Percentiles rank a stretch among this genome's conserved stretches.
phyloP scores from a whole-genome alignment of 176 grass and related monocot genomes.

The Hordeum marinum region DNA sequence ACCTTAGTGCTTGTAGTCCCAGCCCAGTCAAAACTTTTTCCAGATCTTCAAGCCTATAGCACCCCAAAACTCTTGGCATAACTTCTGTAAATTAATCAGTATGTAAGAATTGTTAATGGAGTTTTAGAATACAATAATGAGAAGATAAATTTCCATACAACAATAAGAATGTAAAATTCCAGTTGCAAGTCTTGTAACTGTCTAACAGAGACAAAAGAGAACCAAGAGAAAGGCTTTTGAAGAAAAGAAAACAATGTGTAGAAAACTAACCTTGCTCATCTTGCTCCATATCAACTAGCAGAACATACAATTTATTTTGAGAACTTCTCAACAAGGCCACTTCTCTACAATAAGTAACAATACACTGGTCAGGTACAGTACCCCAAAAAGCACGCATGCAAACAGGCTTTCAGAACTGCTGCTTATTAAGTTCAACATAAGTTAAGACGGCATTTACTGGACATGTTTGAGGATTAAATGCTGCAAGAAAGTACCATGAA shows the following conservation, averaged over 20 bases:
- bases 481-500: not conserved
- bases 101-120: slow-evolving; percentile 14
- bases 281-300: slow-evolving; percentile 44
- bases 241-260: not conserved
- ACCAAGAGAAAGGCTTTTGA: slow-evolving; percentile 2
- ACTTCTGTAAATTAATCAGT: slow-evolving; percentile 52
- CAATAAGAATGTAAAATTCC: not conserved
- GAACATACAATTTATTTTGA: slow-evolving; percentile 69
- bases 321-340: slow-evolving; percentile 74
- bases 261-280: slow-evolving; percentile 57
- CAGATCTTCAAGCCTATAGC: slow-evolving; percentile 66
- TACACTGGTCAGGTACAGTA: slow-evolving; percentile 9
- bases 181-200: not conserved
- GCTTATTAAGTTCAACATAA: not conserved
- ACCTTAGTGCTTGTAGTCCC: slow-evolving; percentile 87
- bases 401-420: not conserved
- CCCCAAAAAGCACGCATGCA: not conserved
- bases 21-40: slow-evolving; percentile 67
- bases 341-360: slow-evolving; percentile 55
- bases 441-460: slow-evolving; percentile 2
- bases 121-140: slow-evolving; percentile 12
- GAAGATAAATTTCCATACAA: slow-evolving; percentile 5
- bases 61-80: slow-evolving; percentile 50
- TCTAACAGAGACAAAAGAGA: slow-evolving; percentile 2
- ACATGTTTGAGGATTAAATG: slow-evolving; percentile 13